Evolutionary conservation across 106 monocot species (phyloP), one percentile per base, ranked within the genome.

Genomic region (Platanthera zijinensis): DNA sequence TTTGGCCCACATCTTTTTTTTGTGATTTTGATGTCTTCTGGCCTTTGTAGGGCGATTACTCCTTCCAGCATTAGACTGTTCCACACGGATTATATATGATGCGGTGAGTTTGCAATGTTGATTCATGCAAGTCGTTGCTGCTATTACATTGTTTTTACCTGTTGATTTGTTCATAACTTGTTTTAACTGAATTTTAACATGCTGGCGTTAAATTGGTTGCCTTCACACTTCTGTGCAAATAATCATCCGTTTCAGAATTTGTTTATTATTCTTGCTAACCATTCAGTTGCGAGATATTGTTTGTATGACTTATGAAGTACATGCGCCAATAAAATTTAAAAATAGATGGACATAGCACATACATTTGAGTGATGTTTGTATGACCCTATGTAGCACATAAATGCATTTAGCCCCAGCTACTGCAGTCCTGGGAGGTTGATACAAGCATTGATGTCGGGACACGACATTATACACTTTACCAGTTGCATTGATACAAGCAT

Each of bases 51-150:
- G 83, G 17, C 83, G 83, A 50, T 59, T 75, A 17, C 69, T 84
- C 46, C 62, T 84, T 62, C 83, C 83, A 59, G 12, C 49, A 10
- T 61, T 84, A 71, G 50, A 75, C 22, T 57, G 75, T 57, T 79
- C 45, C 71, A 75, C 62, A 39, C 69, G 76, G 73, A 49, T 79
- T 51, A 11, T 84, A 39, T 84, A 84, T 84, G 71, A 75, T 51
- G 28, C 71, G 79, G 83, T 84, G 51, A 72, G 51, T 46, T 72
- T 51, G 11, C 72, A 51, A 50, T 72, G 22, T 72, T 19, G 21
- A 51, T 72, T 70, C 12, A 70, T 17, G 48, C 70, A 14, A 17
- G 10, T n/a, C n/a, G 17, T 48, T 10, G 11, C 18, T 46, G 47
- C 70, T 47, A 25, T 48, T 48, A n/a, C 47, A 47, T 70, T 70